Evolutionary conservation across 2,329 filamentous ascomycete genomes (phyloP), one percentile per base, ranked within the genome.

Genomic region (Calonectria hongkongensis): DNA sequence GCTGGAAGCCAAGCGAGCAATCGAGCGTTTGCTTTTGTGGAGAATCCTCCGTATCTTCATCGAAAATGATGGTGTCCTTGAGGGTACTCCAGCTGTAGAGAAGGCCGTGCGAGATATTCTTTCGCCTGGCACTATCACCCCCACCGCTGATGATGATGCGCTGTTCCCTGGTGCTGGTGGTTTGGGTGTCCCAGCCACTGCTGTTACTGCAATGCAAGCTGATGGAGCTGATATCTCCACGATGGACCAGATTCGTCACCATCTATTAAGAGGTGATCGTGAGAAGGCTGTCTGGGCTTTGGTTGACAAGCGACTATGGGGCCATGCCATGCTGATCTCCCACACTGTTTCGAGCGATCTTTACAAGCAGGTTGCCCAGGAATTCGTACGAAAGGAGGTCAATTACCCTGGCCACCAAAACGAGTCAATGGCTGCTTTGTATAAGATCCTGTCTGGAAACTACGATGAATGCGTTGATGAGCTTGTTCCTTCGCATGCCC

Each of bases 341-440:
- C 90, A 92, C 73, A 92, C 92, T 0, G 83, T 98, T 85, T 97
- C 95, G 1, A 88, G 94, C 60, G 94, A 95, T 27, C 88, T 97
- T 2, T 98, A 97, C 90, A 97, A 95, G 82, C 94, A 97, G 81
- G 96, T 99, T 30, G 92, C 95, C 0, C 95, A 98, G 80, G 97
- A 99, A 80, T 99, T 99, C 80, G 94, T 99, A 21, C 93, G 95
- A 77, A 96, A 97, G 80, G 97, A 99, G 83, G 95, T 99, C 68
- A 97, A 97, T 82, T 93, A 93, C 66, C 87, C 93, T 4, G 92
- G 94, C 2, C 92, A 93, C 67, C 94, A 94, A 78, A 95, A 95
- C 66, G 94, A 98, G 83, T 94, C 96, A 2, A 88, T 99, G 56
- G 96, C 96, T 36, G 95, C 96, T 0, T 86, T 99, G 4, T 99